Evolutionary conservation across 2,329 filamentous ascomycete species (phyloP).

Genomic region (Helicocarpus griseus): DNA sequence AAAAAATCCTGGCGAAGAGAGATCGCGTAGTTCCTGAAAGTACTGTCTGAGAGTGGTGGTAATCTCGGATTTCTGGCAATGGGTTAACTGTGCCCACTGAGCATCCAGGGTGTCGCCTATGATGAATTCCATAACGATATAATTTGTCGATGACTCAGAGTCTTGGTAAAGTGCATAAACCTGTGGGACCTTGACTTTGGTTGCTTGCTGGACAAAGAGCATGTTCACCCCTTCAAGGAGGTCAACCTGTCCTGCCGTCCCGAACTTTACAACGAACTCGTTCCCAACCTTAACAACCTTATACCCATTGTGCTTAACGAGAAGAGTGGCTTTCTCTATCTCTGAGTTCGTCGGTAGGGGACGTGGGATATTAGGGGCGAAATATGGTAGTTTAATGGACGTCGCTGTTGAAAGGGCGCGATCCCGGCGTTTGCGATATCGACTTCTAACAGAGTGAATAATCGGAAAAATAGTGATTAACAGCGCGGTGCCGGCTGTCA

Average conservation of each 20-base stretch:
- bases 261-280: constrained; percentile 21
- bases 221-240: constrained; percentile 25
- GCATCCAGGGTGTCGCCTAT: constrained; percentile 16
- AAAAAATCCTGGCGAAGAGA: constrained; percentile 19
- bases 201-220: constrained; percentile 20
- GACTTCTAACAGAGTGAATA: constrained; percentile 1
- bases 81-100: constrained; percentile 15
- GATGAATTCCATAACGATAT: constrained; percentile 25
- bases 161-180: constrained; percentile 24
- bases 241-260: constrained; percentile 11
- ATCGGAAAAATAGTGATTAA: constrained; percentile 2
- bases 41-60: constrained; percentile 11
- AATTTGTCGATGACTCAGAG: constrained; percentile 14
- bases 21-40: constrained; percentile 17
- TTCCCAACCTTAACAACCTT: constrained; percentile 16
- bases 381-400: constrained; percentile 13
- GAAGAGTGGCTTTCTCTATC: constrained; percentile 13
- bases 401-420: background rate
- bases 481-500: background rate
- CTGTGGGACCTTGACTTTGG: constrained; percentile 19
- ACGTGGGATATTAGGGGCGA: constrained; percentile 11
- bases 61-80: constrained; percentile 17
- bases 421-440: background rate
- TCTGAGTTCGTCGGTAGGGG: constrained; percentile 16
- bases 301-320: constrained; percentile 10